Percentiles rank a stretch among this genome's conserved stretches.
These are phyloP conservation scores for Yamadazyma membranifaciens DNA, from an alignment of 1,139 yeast genomes.

Conservation along the genomic window DNA sequence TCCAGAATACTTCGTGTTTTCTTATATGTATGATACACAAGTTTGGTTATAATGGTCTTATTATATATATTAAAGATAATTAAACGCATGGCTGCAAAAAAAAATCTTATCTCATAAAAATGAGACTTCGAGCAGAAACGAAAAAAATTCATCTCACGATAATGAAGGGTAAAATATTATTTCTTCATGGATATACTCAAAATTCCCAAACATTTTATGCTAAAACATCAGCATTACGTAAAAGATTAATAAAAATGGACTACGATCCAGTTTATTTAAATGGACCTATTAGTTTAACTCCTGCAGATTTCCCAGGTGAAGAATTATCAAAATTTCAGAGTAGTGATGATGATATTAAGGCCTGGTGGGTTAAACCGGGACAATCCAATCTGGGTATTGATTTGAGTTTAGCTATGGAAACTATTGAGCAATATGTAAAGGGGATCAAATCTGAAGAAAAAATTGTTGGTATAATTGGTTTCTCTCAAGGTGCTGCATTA, in stretches of 20 bases:
- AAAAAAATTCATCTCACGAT: not conserved
- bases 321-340: conserved; percentile 40
- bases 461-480: conserved; percentile 42
- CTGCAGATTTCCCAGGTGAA: conserved; percentile 65
- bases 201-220: conserved; percentile 45
- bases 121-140: too few species aligned
- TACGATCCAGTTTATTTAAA: conserved; percentile 73
- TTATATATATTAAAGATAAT: too few species aligned
- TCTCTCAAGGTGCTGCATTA: conserved; percentile 49
- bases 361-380: conserved; percentile 39
- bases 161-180: conserved; percentile 29
- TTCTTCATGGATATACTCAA: conserved; percentile 47
- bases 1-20: too few species aligned
- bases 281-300: conserved; percentile 66
- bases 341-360: conserved; percentile 27
- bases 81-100: too few species aligned
- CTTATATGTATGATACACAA: too few species aligned
- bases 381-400: conserved; percentile 22
- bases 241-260: conserved; percentile 32
- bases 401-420: conserved; percentile 27
- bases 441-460: conserved; percentile 19
- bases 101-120: too few species aligned
- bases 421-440: conserved; percentile 31
- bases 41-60: too few species aligned
- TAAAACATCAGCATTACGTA: conserved; percentile 45